These are phyloP conservation scores for Tolypocladium tropicale DNA, from an alignment of 2,329 filamentous ascomycete genomes.

Conservation along the genomic window DNA sequence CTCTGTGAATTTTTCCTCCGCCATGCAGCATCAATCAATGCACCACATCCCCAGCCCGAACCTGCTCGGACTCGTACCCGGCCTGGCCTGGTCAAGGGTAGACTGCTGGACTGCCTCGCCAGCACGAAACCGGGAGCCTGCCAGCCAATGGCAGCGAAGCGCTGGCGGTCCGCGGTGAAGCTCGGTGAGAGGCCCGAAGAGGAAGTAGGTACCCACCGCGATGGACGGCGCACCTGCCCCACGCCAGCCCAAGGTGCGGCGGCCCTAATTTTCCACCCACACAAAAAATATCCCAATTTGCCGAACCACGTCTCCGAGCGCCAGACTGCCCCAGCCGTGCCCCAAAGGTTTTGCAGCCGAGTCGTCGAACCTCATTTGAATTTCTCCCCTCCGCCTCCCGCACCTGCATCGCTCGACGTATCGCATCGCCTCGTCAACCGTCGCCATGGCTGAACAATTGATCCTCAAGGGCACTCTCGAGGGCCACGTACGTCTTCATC, in stretches of 20 bases:
- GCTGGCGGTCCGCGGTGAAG: background rate
- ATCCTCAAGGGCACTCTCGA: conserved; percentile 95
- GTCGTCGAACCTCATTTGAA: conserved; percentile 14
- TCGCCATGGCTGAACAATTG: conserved; percentile 80
- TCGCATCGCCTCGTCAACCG: conserved; percentile 32
- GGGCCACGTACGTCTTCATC: conserved; percentile 66
- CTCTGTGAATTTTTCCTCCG: too few species aligned
- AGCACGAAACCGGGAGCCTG: too few species aligned
- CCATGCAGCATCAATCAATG: background rate
- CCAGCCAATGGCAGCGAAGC: background rate
- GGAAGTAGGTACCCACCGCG: background rate
- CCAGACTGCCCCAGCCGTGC: conserved; percentile 6
- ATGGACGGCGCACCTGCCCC: background rate
- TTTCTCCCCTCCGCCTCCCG: conserved; percentile 24
- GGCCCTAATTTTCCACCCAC: conserved; percentile 44
- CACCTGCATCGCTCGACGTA: conserved; percentile 15
- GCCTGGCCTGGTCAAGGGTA: background rate
- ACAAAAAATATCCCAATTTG: conserved; percentile 35
- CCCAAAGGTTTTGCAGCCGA: conserved; percentile 13
- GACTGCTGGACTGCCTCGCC: too few species aligned
- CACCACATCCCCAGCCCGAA: background rate
- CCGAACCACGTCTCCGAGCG: conserved; percentile 9
- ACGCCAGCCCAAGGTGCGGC: conserved; percentile 6
- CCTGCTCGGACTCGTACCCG: too few species aligned
- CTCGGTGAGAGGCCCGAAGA: background rate